These are phyloP conservation scores for Fusarium pilosicola DNA, from an alignment of 2,329 filamentous ascomycete genomes.

Conservation along the genomic window DNA sequence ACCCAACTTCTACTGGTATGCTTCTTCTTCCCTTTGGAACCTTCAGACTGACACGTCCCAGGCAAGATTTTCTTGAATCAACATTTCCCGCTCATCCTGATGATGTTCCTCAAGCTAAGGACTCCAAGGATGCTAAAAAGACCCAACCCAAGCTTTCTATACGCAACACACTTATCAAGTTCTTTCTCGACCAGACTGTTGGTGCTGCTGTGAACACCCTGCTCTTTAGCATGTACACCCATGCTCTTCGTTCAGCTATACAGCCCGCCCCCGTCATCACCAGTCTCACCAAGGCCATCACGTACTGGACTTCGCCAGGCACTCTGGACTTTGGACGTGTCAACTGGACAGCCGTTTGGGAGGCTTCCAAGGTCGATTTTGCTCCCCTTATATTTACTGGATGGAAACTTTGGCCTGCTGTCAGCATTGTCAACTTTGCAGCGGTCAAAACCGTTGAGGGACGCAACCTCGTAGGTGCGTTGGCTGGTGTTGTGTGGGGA, in stretches of 20 bases:
- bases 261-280: conserved; percentile 51
- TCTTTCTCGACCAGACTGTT: conserved; percentile 74
- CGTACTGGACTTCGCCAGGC: conserved; percentile 51
- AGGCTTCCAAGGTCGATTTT: conserved; percentile 64
- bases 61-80: conserved; percentile 80
- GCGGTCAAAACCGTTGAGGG: conserved; percentile 75
- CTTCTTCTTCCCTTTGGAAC: conserved; percentile 26
- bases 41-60: conserved; percentile 44
- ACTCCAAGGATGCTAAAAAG: conserved; percentile 32
- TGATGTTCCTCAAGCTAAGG: conserved; percentile 51
- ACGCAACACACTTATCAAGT: conserved; percentile 73
- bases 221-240: conserved; percentile 69
- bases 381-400: conserved; percentile 73
- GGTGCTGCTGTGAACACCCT: conserved; percentile 73
- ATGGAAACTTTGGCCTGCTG: conserved; percentile 74
- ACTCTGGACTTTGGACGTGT: conserved; percentile 59
- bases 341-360: conserved; percentile 56
- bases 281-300: conserved; percentile 48
- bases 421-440: conserved; percentile 76
- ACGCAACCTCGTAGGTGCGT: conserved; percentile 75
- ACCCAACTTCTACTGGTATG: conserved; percentile 83
- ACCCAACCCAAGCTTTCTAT: conserved; percentile 62
- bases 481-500: conserved; percentile 79
- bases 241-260: conserved; percentile 65
- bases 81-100: conserved; percentile 73